These are phyloP conservation scores for Dichomitus squalens DNA, from an alignment of 1,284 basidiomycete species.

Conservation along the genomic window DNA sequence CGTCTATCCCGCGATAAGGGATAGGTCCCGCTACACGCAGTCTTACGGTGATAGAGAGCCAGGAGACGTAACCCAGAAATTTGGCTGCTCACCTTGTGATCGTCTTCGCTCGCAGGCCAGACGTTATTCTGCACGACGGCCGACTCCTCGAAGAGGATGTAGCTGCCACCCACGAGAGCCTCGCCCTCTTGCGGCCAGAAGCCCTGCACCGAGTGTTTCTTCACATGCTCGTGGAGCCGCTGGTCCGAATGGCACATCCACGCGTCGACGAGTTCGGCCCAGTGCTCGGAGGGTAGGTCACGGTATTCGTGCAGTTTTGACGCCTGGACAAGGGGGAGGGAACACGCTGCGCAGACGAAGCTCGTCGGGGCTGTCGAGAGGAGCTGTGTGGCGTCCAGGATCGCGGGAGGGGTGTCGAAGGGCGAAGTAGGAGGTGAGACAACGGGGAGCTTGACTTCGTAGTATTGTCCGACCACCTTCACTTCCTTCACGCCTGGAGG, in stretches of 20 bases:
- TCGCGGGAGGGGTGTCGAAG: slow-evolving; percentile 33
- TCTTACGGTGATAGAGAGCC: too few relatives aligned
- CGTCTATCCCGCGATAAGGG: too few relatives aligned
- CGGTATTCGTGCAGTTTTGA: slow-evolving; percentile 57
- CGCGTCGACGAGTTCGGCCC: slow-evolving; percentile 95
- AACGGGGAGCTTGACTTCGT: slow-evolving; percentile 67
- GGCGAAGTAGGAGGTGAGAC: slow-evolving; percentile 20
- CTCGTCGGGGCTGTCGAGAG: slow-evolving; percentile 51
- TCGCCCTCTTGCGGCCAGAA: slow-evolving; percentile 79
- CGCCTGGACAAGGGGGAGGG: slow-evolving; percentile 66
- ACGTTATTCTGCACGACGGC: slow-evolving; percentile 60
- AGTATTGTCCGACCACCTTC: slow-evolving; percentile 39
- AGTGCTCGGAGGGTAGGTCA: slow-evolving; percentile 93
- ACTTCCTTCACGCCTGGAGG: slow-evolving; percentile 63
- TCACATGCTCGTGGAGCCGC: slow-evolving; percentile 70
- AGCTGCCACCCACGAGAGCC: slow-evolving; percentile 85
- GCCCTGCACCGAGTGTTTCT: slow-evolving; percentile 64
- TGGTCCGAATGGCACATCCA: slow-evolving; percentile 99
- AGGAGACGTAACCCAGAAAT: too few relatives aligned
- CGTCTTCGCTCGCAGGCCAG: slow-evolving; percentile 39
- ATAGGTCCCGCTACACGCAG: too few relatives aligned
- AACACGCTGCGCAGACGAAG: slow-evolving; percentile 76
- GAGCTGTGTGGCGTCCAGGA: slow-evolving; percentile 74
- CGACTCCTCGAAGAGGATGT: slow-evolving; percentile 74
- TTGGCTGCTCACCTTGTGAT: slow-evolving; percentile 55